Conservation (phyloP, 441 rosid species). For the Pelargonium myrrhifolium region DNA sequence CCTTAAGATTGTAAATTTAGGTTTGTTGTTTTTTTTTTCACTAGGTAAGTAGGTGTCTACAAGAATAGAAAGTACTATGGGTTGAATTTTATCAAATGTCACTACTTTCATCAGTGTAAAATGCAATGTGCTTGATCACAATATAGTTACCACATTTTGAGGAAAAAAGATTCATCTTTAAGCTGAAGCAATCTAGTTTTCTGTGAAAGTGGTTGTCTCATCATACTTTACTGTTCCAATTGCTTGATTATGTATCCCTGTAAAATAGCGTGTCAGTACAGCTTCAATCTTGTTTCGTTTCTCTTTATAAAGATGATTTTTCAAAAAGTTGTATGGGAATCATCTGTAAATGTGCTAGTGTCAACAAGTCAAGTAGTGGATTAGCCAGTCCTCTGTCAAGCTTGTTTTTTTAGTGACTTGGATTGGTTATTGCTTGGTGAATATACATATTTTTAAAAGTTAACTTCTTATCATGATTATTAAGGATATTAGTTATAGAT, state of each 20-base stretch:
- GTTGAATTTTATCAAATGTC: background rate
- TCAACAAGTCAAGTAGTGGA: background rate
- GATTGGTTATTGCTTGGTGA: background rate
- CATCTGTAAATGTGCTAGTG: too few relatives aligned
- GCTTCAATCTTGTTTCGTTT: background rate
- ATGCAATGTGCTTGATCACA: background rate
- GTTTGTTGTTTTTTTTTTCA: too few relatives aligned
- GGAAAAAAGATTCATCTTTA: background rate
- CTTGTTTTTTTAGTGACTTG: background rate
- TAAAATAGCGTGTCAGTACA: background rate
- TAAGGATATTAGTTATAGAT: constrained; percentile 2
- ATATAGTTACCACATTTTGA: background rate
- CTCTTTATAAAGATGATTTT: background rate
- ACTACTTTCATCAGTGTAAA: background rate
- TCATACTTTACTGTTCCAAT: background rate
- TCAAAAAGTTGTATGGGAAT: too few relatives aligned
- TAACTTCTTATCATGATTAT: background rate
- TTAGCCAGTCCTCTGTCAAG: background rate
- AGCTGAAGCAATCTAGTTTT: background rate
- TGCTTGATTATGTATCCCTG: background rate
- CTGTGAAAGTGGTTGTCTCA: background rate
- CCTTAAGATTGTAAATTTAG: too few relatives aligned
- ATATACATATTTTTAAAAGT: background rate
- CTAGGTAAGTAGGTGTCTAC: background rate
- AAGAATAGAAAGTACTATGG: background rate